phyloP scores from a whole-genome alignment of 179 eudicot species.

The Spergularia azorica region DNA sequence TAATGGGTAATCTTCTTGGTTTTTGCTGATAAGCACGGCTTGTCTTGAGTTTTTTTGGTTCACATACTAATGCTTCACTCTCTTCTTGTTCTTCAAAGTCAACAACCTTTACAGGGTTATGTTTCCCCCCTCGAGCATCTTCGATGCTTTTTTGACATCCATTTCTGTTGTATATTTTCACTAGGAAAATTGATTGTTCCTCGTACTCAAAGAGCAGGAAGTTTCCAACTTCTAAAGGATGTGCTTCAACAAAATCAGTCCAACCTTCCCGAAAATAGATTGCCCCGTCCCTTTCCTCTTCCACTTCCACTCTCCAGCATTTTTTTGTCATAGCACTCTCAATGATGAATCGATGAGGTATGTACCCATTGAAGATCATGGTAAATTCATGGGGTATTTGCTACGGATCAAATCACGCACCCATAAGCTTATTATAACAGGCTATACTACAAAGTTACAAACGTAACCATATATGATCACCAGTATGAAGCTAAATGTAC shows the following conservation, averaged over 20 bases:
- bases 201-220: slow-evolving; percentile 31
- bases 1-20: neutral
- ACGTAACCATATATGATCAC: too few species aligned
- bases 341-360: slow-evolving; percentile 39
- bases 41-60: neutral
- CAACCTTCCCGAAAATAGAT: slow-evolving; percentile 35
- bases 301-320: slow-evolving; percentile 36
- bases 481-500: too few species aligned
- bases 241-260: slow-evolving; percentile 36
- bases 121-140: neutral
- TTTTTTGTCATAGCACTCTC: slow-evolving; percentile 23
- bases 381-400: slow-evolving; percentile 37
- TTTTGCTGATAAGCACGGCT: neutral
- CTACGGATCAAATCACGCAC: neutral
- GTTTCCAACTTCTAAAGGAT: slow-evolving; percentile 32
- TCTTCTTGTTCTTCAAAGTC: slow-evolving; percentile 19
- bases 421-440: neutral
- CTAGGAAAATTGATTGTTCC: slow-evolving; percentile 33
- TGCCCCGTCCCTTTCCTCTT: slow-evolving; percentile 27
- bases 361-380: slow-evolving; percentile 20
- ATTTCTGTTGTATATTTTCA: slow-evolving; percentile 28
- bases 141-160: slow-evolving; percentile 28
- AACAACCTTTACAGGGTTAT: slow-evolving; percentile 15
- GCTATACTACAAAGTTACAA: neutral
- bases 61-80: slow-evolving; percentile 15